Conservation (phyloP, 2,329 filamentous ascomycete genomes). For the Fusarium chaquense region DNA sequence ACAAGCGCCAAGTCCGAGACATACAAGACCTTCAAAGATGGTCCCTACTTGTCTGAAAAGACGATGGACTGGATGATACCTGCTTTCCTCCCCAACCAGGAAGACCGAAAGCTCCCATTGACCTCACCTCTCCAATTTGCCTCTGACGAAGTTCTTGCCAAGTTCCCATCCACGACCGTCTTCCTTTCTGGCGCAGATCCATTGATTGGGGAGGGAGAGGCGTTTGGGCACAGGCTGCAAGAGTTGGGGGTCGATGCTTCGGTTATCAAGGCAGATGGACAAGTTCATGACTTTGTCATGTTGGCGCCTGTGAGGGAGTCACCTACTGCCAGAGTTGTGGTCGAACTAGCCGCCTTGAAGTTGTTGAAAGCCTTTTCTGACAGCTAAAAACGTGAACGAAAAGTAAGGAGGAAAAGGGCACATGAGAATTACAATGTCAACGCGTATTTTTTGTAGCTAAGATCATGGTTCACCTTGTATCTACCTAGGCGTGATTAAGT, state of each 20-base stretch:
- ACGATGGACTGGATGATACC: conserved; percentile 38
- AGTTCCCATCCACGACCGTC: conserved; percentile 19
- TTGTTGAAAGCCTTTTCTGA: conserved; percentile 1
- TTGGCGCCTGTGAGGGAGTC: conserved; percentile 10
- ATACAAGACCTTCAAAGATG: conserved; percentile 22
- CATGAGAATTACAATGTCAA: rapidly evolving
- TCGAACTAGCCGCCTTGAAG: conserved; percentile 22
- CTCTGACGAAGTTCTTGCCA: conserved; percentile 6
- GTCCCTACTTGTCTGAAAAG: conserved; percentile 31
- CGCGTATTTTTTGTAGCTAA: rapidly evolving
- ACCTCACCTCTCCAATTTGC: conserved; percentile 24
- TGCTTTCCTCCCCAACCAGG: conserved; percentile 4
- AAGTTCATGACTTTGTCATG: conserved; percentile 29
- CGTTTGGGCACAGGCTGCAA: conserved; percentile 23
- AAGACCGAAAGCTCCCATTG: conserved; percentile 19
- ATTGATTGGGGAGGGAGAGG: conserved; percentile 20
- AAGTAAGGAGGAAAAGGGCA: neutral
- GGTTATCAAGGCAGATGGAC: conserved; percentile 22
- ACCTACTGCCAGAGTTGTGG: conserved; percentile 20
- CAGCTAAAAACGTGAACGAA: neutral
- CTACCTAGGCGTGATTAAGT: rapidly evolving
- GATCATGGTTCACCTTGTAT: too few relatives aligned
- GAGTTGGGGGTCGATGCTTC: conserved; percentile 10
- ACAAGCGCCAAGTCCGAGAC: conserved; percentile 23
- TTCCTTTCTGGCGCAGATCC: conserved; percentile 24